Evolutionary conservation across 208 protist species (phyloP).

Genomic region (Zelonia costaricensis): DNA sequence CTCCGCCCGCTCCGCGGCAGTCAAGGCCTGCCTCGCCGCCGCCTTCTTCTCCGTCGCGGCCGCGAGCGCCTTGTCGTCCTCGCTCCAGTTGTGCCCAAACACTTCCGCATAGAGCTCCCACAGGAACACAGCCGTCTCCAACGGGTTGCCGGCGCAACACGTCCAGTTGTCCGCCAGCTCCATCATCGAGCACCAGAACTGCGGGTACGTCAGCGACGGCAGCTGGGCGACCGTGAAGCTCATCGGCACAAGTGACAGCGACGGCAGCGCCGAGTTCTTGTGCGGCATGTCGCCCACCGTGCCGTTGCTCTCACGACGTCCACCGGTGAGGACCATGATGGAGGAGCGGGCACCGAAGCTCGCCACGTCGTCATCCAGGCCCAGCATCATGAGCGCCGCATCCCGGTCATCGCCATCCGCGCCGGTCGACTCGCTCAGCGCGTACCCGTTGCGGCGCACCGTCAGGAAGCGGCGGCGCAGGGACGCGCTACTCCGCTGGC

Average conservation of each 20-base stretch:
- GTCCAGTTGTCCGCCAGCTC: slow-evolving; percentile 91
- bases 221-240: slow-evolving; percentile 36
- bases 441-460: slow-evolving; percentile 27
- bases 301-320: not conserved
- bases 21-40: slow-evolving; percentile 11
- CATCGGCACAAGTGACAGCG: slow-evolving; percentile 12
- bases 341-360: slow-evolving; percentile 7
- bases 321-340: not conserved
- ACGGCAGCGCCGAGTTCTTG: not conserved
- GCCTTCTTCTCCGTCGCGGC: slow-evolving; percentile 35
- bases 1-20: slow-evolving; percentile 13
- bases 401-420: not conserved
- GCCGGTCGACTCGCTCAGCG: not conserved
- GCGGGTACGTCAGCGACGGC: slow-evolving; percentile 69
- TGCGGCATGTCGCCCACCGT: not conserved
- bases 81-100: slow-evolving; percentile 77
- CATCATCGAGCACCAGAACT: slow-evolving; percentile 89
- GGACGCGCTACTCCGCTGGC: slow-evolving; percentile 1
- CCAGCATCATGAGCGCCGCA: slow-evolving; percentile 1
- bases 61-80: slow-evolving; percentile 57
- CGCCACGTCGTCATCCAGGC: slow-evolving; percentile 1
- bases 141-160: slow-evolving; percentile 50
- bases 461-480: slow-evolving; percentile 21
- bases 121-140: slow-evolving; percentile 75
- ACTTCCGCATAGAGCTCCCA: slow-evolving; percentile 84